Base-by-base conservation (phyloP, 257 asterid genomes). In the Jacaranda copaia region DNA sequence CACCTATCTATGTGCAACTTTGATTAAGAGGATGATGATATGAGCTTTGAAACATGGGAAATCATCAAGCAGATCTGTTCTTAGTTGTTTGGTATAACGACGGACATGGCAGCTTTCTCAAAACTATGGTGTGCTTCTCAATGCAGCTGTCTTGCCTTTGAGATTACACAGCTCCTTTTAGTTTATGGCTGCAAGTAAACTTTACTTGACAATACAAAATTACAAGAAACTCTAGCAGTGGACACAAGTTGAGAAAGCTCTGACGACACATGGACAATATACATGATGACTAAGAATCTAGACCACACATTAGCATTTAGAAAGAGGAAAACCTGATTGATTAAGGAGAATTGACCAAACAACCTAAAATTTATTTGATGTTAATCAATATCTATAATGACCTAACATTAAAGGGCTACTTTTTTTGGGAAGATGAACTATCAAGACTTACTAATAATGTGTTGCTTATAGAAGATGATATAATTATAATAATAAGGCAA, bases 401-500 rank as follows among this genome's bases (percentile, higher is more conserved):
- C 19, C 35, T 2, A 38, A 32, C 15, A 7, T 3, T 20, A 43
- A 40, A 43, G 56, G 8, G 15, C 19, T 45, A 10, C 56, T 18
- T 61, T 51, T 51, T n/a, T 19, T 5, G 69, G 19, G 71, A 75
- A 0, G 49, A 45, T 42, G 25, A 11, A 77, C 4, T n/a, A 32
- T 15, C 16, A 36, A 32, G 20, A 16, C 12, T 14, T 32, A 11
- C 78, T 63, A 74, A 64, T 66, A 13, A 51, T 12, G 51, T 42
- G 39, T 25, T 5, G 59, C 58, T 39, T 10, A 46, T n/a, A n/a
- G 73, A 52, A 51, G 58, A 20, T 3, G 58, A 51, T 48, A 45
- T n/a, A 43, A 63, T 70, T 58, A 53, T 19, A 40, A 52, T 39
- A 63, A 55, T 9, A 64, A 43, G 32, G 57, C 39, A 58, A 59